Conservation (phyloP, 2,329 filamentous ascomycete species). For the Colletotrichum simmondsii region DNA sequence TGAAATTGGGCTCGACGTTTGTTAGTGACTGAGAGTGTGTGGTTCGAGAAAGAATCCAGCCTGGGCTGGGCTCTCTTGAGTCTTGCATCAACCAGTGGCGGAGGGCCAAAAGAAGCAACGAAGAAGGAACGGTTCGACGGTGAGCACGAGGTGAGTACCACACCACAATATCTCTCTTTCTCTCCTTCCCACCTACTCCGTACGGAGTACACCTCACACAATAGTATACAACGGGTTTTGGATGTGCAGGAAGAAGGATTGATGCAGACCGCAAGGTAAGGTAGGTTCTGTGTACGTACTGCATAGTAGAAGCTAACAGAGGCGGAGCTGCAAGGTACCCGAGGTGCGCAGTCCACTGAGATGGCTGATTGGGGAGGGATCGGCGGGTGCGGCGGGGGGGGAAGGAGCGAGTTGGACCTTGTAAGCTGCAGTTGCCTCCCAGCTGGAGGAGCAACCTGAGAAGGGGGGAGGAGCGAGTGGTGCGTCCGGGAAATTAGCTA, state of each 20-base stretch:
- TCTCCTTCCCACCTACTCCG: too few relatives aligned
- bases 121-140: background rate
- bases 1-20: background rate
- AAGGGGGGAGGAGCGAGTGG: background rate
- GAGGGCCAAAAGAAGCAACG: slow-evolving; percentile 16
- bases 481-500: slow-evolving; percentile 36
- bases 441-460: background rate
- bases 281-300: too few relatives aligned
- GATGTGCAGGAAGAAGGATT: background rate
- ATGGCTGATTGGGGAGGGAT: slow-evolving; percentile 23
- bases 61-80: slow-evolving; percentile 2
- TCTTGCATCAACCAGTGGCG: background rate
- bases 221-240: background rate
- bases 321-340: slow-evolving; percentile 33
- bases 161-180: too few relatives aligned
- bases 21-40: background rate
- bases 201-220: background rate
- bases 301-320: slow-evolving; percentile 6
- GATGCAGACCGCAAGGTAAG: too few relatives aligned
- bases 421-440: too few relatives aligned
- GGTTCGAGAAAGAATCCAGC: slow-evolving; percentile 1
- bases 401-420: background rate
- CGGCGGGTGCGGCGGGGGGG: slow-evolving; percentile 19
- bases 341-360: slow-evolving; percentile 3
- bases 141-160: slow-evolving; percentile 3